Conservation (phyloP, 2,329 filamentous ascomycete species). For the Stachybotrys chartarum region DNA sequence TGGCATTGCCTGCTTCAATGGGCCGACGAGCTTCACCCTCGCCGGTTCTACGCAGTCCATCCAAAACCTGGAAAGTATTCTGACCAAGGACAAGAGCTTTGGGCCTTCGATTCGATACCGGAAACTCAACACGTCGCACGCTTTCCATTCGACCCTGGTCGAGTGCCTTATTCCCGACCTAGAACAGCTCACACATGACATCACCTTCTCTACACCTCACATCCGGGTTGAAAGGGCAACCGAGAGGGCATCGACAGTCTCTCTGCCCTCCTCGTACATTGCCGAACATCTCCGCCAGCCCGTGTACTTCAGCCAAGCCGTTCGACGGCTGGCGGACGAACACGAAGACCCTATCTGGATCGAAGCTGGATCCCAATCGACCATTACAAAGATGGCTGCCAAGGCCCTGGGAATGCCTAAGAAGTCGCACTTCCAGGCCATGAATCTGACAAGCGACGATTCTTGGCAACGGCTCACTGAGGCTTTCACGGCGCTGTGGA, state of each 20-base stretch:
- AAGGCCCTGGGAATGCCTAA: slow-evolving; percentile 11
- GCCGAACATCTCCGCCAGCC: slow-evolving; percentile 31
- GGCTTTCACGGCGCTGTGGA: slow-evolving; percentile 28
- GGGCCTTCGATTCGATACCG: slow-evolving; percentile 14
- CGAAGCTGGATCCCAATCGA: slow-evolving; percentile 34
- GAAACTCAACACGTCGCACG: slow-evolving; percentile 34
- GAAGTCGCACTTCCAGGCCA: slow-evolving; percentile 1
- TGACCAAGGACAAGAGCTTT: not conserved
- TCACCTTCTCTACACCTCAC: slow-evolving; percentile 2
- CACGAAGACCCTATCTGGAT: slow-evolving; percentile 21
- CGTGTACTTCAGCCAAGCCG: slow-evolving; percentile 34
- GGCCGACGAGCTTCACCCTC: slow-evolving; percentile 32
- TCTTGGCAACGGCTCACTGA: slow-evolving; percentile 12
- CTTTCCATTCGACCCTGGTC: slow-evolving; percentile 36
- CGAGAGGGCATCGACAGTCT: not conserved
- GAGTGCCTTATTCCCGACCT: slow-evolving; percentile 23
- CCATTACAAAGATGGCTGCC: slow-evolving; percentile 24
- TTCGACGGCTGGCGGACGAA: slow-evolving; percentile 25
- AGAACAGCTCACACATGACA: slow-evolving; percentile 11
- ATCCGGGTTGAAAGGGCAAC: slow-evolving; percentile 7
- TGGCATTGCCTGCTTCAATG: slow-evolving; percentile 40
- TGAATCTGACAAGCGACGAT: slow-evolving; percentile 2
- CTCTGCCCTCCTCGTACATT: slow-evolving; percentile 9
- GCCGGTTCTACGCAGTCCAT: slow-evolving; percentile 27
- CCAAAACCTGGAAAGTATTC: slow-evolving; percentile 11